Base-by-base conservation (phyloP, 108 stramenopile species). In the Stephanodiscus triporus region DNA sequence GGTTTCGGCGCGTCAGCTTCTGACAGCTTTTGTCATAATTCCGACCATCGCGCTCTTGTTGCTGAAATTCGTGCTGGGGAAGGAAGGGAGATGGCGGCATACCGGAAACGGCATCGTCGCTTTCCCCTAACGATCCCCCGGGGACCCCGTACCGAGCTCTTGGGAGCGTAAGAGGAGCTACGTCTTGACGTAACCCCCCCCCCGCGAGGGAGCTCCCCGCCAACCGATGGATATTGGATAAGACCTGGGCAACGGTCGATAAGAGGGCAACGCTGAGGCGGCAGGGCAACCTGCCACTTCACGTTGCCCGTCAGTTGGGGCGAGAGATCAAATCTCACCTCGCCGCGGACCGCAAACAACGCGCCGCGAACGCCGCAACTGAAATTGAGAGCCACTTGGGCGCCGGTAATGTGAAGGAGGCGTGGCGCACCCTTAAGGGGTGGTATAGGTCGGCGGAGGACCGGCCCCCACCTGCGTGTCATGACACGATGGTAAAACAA, bases 371-470 rank as follows among this genome's bases (percentile, higher is more conserved):
- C 38, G 70, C 56, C 9, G 57, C 57, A 20, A 6, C 17, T 8
- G 10, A 6, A 2, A 36, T 70, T 8, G 57, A 70, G 17, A 24
- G 19, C 40, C 70, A 26, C 19, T 36, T 70, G 9, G 57, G 6
- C 7, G 9, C 57, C 29, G 36, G 58, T 16, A 34, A 59, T 38
- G 6, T 42, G 20, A 38, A 58, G 37, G 70, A 38, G 9, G 55
- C 70, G 11, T 70, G 37, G 36, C 14, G 49, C 20, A 9, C 13
- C 37, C 5, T 60, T 9, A 59, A 70, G 14, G 42, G 57, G 6
- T 70, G 70, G 70, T 70, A 70, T 37, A 22, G 58, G 5, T 38
- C 56, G 11, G 36, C 30, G 5, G 58, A 40, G 40, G 70, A 60
- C 45, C 19, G 68, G 4, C 55, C 68, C 6, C 53, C 55, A 2